These are phyloP conservation scores for Pythium vanterpoolii DNA, from an alignment of 352 stramenopile genomes.

Conservation along the genomic window DNA sequence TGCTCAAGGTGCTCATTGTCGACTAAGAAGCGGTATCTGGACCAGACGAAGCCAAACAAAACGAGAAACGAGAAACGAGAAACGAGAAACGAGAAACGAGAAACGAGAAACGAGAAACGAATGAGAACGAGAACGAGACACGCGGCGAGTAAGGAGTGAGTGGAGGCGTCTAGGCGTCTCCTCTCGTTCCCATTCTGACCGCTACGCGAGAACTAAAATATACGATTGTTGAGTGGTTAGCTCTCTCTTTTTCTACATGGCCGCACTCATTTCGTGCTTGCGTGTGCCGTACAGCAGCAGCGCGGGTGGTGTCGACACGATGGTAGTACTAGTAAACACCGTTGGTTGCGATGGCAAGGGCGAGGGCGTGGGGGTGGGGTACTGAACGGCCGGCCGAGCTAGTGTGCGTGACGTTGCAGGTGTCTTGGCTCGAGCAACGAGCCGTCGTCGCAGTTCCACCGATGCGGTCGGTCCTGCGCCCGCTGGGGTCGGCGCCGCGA, in stretches of 20 bases:
- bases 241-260: constrained; percentile 2
- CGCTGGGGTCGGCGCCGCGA: neutral
- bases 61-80: neutral
- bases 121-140: too few relatives aligned
- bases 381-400: too few relatives aligned
- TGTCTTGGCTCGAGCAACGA: constrained; percentile 11
- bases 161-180: neutral
- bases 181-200: neutral
- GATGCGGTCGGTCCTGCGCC: constrained; percentile 1
- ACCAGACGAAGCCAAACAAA: neutral
- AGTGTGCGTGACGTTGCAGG: too few relatives aligned
- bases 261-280: constrained; percentile 25
- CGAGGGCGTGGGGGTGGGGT: too few relatives aligned
- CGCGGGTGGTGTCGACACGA: neutral
- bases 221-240: constrained; percentile 7
- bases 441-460: constrained; percentile 14
- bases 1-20: constrained; percentile 90
- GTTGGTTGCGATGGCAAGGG: too few relatives aligned
- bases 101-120: neutral
- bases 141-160: neutral
- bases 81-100: neutral
- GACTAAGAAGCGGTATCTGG: constrained; percentile 38
- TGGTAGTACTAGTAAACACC: too few relatives aligned
- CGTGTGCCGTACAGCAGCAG: neutral
- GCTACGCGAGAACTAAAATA: constrained; percentile 7